Percentiles rank a stretch among this genome's conserved stretches.
phyloP scores from a whole-genome alignment of 768 basidiomycete genomes.

The Suillus fuscotomentosus region DNA sequence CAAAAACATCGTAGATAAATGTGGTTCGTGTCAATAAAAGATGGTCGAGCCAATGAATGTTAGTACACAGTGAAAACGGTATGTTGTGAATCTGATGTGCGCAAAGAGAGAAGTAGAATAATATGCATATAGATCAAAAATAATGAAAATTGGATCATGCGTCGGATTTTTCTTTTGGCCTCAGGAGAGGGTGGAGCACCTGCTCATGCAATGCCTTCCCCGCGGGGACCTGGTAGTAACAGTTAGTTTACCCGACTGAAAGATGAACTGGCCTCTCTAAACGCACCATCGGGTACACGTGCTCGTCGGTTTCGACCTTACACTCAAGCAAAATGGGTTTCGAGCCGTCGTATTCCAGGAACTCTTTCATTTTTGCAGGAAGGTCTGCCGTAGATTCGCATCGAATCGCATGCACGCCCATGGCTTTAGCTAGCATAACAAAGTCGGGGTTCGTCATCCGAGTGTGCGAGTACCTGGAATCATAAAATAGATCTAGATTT shows the following conservation, averaged over 20 bases:
- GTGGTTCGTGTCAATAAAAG: conserved; percentile 1
- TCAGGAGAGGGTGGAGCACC: conserved; percentile 66
- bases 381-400: conserved; percentile 71
- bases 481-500: conserved; percentile 85
- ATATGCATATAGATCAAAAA: neutral
- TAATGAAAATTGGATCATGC: conserved; percentile 13
- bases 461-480: conserved; percentile 95
- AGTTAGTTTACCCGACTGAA: conserved; percentile 3
- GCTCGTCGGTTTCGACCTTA: conserved; percentile 77
- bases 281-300: conserved; percentile 88
- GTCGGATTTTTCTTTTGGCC: conserved; percentile 25
- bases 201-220: conserved; percentile 95
- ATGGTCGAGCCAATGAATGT: conserved; percentile 9
- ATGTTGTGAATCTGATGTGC: conserved; percentile 12
- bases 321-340: conserved; percentile 93
- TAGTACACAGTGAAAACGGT: conserved; percentile 26
- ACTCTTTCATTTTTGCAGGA: conserved; percentile 97
- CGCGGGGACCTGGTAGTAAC: conserved; percentile 64
- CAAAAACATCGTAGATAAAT: neutral
- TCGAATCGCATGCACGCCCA: conserved; percentile 91
- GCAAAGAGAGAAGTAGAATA: conserved; percentile 3
- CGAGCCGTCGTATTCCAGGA: conserved; percentile 88
- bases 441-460: conserved; percentile 96
- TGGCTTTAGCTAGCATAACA: conserved; percentile 81
- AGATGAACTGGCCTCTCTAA: neutral